Evolutionary conservation across 768 basidiomycete species (phyloP).

Genomic region (Termitomyces sp.): DNA sequence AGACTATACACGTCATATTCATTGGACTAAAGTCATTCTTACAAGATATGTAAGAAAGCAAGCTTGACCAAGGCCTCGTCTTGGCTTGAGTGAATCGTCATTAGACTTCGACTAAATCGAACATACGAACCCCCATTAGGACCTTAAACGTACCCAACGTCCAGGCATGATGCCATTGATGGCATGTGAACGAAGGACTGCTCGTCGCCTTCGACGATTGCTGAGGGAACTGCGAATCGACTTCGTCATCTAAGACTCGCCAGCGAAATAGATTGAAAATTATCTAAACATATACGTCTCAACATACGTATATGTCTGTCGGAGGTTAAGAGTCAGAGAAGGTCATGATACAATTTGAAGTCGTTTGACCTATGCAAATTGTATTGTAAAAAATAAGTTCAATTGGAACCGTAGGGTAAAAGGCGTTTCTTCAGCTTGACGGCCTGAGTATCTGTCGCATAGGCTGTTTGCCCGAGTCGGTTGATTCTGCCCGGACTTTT

Average conservation of each 20-base stretch:
- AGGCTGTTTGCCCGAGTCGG: slow-evolving; percentile 58
- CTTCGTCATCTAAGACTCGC: background rate
- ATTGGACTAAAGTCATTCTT: background rate
- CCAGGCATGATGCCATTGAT: background rate
- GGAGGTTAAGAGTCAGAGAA: slow-evolving; percentile 2
- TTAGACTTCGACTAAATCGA: background rate
- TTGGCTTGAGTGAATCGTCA: background rate
- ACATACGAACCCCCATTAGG: background rate
- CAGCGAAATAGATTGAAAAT: background rate
- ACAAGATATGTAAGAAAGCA: background rate
- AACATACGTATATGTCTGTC: slow-evolving; percentile 5
- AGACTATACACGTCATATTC: background rate
- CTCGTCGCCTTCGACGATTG: background rate
- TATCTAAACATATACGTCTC: background rate
- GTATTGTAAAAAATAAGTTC: background rate
- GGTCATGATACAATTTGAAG: background rate
- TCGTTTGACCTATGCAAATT: slow-evolving; percentile 2
- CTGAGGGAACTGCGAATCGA: background rate
- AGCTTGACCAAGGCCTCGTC: background rate
- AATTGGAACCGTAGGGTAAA: slow-evolving; percentile 60
- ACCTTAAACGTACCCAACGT: background rate
- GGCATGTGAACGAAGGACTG: background rate
- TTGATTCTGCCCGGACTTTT: slow-evolving; percentile 69
- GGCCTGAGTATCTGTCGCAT: slow-evolving; percentile 64
- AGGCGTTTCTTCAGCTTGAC: slow-evolving; percentile 60